These are phyloP conservation scores for Metschnikowia kofuensis DNA, from an alignment of 805 yeast genomes.

Conservation along the genomic window DNA sequence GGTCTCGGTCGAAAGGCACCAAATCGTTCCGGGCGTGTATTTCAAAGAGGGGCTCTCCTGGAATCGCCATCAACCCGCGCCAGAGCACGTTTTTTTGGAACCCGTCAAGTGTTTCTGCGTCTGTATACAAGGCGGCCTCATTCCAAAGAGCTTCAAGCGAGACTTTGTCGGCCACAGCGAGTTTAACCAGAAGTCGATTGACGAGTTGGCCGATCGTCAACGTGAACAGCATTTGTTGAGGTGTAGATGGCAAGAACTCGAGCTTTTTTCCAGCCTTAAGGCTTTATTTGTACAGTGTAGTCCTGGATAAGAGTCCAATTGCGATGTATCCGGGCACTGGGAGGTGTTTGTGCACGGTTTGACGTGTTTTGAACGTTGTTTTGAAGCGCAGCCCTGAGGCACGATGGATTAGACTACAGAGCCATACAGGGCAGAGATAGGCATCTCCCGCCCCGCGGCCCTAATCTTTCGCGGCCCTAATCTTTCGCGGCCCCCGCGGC, in stretches of 20 bases:
- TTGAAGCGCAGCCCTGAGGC: no score
- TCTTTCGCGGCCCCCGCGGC: no score
- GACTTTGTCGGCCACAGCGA: slow-evolving; percentile 17
- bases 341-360: no score
- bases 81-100: slow-evolving; percentile 39
- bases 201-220: slow-evolving; percentile 18
- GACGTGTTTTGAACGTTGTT: no score
- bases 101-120: slow-evolving; percentile 22
- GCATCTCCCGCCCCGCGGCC: no score
- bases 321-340: no score
- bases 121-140: slow-evolving; percentile 1
- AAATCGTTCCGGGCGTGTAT: slow-evolving; percentile 14
- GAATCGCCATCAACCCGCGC: slow-evolving; percentile 35
- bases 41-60: slow-evolving; percentile 11
- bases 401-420: no score
- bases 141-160: slow-evolving; percentile 15
- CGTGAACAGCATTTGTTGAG: slow-evolving; percentile 13
- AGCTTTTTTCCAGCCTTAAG: background rate
- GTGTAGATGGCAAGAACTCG: background rate
- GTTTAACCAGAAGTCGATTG: slow-evolving; percentile 10
- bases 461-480: no score
- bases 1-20: slow-evolving; percentile 9
- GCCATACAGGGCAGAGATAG: no score
- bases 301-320: no score
- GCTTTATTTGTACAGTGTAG: no score